phyloP scores from a whole-genome alignment of 2,329 filamentous ascomycete genomes.

The Plectosphaerella sp. region DNA sequence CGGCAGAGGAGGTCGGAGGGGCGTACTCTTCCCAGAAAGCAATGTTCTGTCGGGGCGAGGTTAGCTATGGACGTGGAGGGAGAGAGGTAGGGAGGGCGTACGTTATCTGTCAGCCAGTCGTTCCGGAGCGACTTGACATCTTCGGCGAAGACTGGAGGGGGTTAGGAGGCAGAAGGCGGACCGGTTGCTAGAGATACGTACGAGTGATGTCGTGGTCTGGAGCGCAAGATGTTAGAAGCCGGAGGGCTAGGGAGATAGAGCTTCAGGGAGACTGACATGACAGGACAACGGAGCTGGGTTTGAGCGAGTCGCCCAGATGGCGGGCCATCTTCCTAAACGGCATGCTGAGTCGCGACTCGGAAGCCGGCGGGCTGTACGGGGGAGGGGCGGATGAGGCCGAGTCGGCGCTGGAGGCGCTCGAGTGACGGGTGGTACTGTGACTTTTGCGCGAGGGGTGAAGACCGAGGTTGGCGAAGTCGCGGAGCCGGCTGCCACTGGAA shows the following conservation, averaged over 20 bases:
- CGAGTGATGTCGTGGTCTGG: conserved; percentile 30
- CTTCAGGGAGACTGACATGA: conserved; percentile 34
- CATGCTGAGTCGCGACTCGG: conserved; percentile 16
- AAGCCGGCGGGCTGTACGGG: background rate
- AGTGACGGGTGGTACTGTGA: background rate
- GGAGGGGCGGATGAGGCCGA: background rate
- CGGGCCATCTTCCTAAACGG: conserved; percentile 34
- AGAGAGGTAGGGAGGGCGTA: conserved; percentile 35
- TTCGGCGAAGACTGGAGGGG: conserved; percentile 68
- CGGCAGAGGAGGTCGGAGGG: conserved; percentile 10
- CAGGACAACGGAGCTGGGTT: conserved; percentile 23
- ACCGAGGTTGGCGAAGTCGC: conserved; percentile 2
- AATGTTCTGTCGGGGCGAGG: conserved; percentile 61
- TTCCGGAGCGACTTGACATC: conserved; percentile 84
- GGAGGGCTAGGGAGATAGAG: no score
- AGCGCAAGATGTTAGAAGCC: background rate
- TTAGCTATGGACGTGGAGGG: conserved; percentile 15
- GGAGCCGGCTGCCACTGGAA: background rate
- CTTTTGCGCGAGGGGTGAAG: background rate
- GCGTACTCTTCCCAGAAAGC: conserved; percentile 94
- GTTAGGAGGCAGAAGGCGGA: conserved; percentile 9
- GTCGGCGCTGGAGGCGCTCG: conserved; percentile 1
- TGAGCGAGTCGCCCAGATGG: conserved; percentile 38
- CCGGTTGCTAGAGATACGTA: conserved; percentile 15
- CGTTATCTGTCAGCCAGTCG: conserved; percentile 97